Base-by-base conservation (phyloP, 163 green algal species). In the Scenedesmus sp. region DNA sequence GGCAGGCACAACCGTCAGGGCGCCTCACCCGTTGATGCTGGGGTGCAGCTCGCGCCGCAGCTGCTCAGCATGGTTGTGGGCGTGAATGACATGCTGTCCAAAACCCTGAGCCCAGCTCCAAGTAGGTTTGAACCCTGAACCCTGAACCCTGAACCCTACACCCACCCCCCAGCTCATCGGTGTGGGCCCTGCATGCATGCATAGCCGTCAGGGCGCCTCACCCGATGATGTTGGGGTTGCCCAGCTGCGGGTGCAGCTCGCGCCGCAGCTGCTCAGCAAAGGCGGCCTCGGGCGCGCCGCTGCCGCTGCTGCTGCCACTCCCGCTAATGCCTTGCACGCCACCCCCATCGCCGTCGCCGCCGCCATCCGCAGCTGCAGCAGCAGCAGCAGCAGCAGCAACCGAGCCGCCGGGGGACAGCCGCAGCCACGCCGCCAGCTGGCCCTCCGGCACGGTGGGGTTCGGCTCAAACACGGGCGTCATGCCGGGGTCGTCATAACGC, bases 381-480 rank as follows among this genome's bases (percentile, higher is more conserved):
- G 37, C 76, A 33, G 37, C 76, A 59, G 76, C 76, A 16, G 76
- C 76, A 22, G 26, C 76, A 15, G 10, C 13, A 3, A 40, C 80
- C 80, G 24, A 16, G 30, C 78, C 42, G 18, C 80, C 43, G 3
- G 30, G 16, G 2, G 26, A 86, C 80, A 72, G 80, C 44, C 20
- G 16, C 80, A 86, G 43, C 80, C 80, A 86, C 20, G 43, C 49
- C 26, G 49, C 44, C 22, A 86, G 46, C 80, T 86, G 42, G 7
- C 33, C 12, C 26, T 16, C 15, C 22, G 80, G 44, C 44, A 86
- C 80, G 30, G 35, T 37, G 10, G 80, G 80, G 80, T 70, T 86
- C 16, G 80, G 26, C 43, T 86, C 80, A 68, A 86, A 86, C 80
- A 86, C 80, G 9, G 80, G 80, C 33, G 46, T 68, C 80, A 86